A percentile compares a stretch with the other conserved stretches of the same genome.
Evolutionary conservation across 176 grass and related monocot genomes (phyloP).

Genomic region (Hyparrhenia diplandra): DNA sequence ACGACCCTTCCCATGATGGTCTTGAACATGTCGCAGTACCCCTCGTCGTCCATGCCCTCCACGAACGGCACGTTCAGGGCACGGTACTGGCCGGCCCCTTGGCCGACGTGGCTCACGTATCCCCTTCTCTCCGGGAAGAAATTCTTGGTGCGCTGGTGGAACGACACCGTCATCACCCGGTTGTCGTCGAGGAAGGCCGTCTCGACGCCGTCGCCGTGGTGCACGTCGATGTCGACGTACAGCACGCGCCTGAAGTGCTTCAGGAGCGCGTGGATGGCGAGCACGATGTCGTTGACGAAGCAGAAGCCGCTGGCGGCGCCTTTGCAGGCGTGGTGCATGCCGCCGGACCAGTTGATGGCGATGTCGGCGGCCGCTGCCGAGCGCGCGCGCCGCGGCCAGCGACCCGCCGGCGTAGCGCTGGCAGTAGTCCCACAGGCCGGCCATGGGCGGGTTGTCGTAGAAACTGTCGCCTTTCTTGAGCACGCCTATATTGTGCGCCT

Average conservation of each 20-base stretch:
- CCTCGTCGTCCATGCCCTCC: slow-evolving; percentile 53
- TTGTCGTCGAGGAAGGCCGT: slow-evolving; percentile 35
- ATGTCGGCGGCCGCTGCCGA: slow-evolving; percentile 40
- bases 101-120: slow-evolving; percentile 16
- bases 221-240: slow-evolving; percentile 91
- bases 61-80: slow-evolving; percentile 57
- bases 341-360: slow-evolving; percentile 68
- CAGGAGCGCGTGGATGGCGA: slow-evolving; percentile 43
- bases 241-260: slow-evolving; percentile 42
- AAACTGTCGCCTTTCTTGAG: no score
- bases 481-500: slow-evolving; percentile 16
- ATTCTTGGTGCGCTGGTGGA: slow-evolving; percentile 23
- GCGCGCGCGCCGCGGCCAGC: slow-evolving; percentile 39
- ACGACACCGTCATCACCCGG: slow-evolving; percentile 70
- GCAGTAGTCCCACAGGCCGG: slow-evolving; percentile 48
- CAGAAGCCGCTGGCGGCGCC: slow-evolving; percentile 53
- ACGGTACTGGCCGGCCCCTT: slow-evolving; percentile 16
- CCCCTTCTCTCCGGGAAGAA: slow-evolving; percentile 54
- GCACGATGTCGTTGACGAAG: slow-evolving; percentile 62
- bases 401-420: slow-evolving; percentile 51
- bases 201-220: slow-evolving; percentile 78
- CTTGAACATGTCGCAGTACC: neutral
- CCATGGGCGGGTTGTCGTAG: slow-evolving; percentile 39
- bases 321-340: slow-evolving; percentile 57
- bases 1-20: neutral